Conservation (phyloP, 352 stramenopile genomes). For the Labyrinthula sp. region DNA sequence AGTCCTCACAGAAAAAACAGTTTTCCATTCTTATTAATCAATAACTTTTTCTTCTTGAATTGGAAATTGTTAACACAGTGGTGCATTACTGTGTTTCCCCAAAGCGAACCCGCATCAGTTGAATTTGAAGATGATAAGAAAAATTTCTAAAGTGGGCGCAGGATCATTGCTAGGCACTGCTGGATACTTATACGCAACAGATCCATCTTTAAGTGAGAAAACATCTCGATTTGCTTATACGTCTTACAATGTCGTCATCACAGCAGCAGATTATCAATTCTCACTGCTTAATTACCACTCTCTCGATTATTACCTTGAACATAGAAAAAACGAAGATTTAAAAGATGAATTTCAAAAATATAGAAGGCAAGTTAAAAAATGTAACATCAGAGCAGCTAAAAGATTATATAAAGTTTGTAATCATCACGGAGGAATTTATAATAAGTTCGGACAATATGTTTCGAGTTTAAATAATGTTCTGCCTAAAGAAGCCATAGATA, state of each 20-base stretch:
- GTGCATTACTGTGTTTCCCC: too few species aligned
- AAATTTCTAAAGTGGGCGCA: too few species aligned
- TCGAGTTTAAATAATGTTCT: slow-evolving; percentile 66
- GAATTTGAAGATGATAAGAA: too few species aligned
- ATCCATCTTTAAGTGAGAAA: too few species aligned
- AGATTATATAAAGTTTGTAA: slow-evolving; percentile 51
- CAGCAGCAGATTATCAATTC: slow-evolving; percentile 20
- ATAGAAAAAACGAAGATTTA: slow-evolving; percentile 12
- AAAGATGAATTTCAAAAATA: slow-evolving; percentile 36
- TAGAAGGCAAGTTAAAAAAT: slow-evolving; percentile 39
- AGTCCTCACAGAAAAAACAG: too few species aligned
- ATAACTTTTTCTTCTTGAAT: too few species aligned
- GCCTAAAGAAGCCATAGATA: slow-evolving; percentile 56
- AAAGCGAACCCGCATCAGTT: too few species aligned
- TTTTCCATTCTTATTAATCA: too few species aligned
- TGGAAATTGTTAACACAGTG: too few species aligned
- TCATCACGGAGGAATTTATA: slow-evolving; percentile 64
- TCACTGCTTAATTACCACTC: not conserved
- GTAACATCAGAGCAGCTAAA: slow-evolving; percentile 51
- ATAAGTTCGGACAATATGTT: slow-evolving; percentile 66
- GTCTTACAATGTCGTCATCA: slow-evolving; percentile 13
- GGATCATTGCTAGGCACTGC: too few species aligned
- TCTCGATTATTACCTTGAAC: too few species aligned
- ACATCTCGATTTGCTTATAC: slow-evolving; percentile 19
- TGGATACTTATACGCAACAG: too few species aligned